Evolutionary conservation across 805 yeast genomes (phyloP).

Genomic region (Kodamaea kakaduensis): DNA sequence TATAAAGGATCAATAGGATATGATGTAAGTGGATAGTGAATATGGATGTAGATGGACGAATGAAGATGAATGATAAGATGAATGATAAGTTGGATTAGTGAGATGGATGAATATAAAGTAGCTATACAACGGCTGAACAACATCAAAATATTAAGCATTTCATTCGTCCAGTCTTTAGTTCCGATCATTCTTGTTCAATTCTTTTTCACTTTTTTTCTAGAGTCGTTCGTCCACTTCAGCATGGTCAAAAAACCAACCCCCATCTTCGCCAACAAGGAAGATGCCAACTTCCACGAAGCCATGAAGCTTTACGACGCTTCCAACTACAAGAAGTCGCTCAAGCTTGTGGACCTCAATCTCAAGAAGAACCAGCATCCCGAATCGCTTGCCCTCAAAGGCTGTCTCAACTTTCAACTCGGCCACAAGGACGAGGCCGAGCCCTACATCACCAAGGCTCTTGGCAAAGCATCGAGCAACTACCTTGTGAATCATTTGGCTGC

Average conservation of each 20-base stretch:
- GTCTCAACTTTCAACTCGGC: slow-evolving; percentile 55
- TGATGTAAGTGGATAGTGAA: too few species aligned
- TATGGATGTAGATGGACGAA: too few species aligned
- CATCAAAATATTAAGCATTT: too few species aligned
- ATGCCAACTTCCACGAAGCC: slow-evolving; percentile 73
- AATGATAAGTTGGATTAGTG: too few species aligned
- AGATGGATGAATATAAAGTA: too few species aligned
- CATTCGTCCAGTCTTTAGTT: too few species aligned
- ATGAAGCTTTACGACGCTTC: slow-evolving; percentile 77
- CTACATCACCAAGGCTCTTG: slow-evolving; percentile 57
- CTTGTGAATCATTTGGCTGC: slow-evolving; percentile 85
- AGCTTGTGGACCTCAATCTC: slow-evolving; percentile 66
- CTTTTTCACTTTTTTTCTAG: not conserved
- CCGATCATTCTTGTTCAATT: too few species aligned
- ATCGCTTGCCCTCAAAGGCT: slow-evolving; percentile 80
- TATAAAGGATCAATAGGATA: too few species aligned
- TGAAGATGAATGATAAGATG: too few species aligned
- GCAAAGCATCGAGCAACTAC: slow-evolving; percentile 51
- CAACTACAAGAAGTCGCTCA: slow-evolving; percentile 83
- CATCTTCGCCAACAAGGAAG: slow-evolving; percentile 55
- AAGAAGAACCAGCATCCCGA: slow-evolving; percentile 78
- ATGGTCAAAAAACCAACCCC: slow-evolving; percentile 25
- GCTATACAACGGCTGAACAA: too few species aligned
- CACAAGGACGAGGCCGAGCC: slow-evolving; percentile 61
- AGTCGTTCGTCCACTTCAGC: slow-evolving; percentile 7